Conservation (phyloP, 208 protist species). For the Trypanosoma scelopori region DNA sequence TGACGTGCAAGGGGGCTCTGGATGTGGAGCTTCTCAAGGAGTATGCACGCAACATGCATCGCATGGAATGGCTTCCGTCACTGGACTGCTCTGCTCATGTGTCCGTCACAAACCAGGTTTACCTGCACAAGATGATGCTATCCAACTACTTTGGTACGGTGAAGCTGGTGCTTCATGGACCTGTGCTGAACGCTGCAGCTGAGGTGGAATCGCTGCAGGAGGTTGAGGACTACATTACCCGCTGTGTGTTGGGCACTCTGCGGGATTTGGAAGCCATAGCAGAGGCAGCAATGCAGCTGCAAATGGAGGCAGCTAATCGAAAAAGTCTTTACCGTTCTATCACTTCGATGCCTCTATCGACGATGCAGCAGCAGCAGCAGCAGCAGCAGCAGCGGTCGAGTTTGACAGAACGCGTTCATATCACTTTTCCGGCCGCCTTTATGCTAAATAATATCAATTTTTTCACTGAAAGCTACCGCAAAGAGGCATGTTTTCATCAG, state of each 20-base stretch:
- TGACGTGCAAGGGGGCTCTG: constrained; percentile 54
- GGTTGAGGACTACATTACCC: constrained; percentile 63
- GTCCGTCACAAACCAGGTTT: constrained; percentile 71
- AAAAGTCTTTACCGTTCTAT: constrained; percentile 24
- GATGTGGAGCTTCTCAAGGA: constrained; percentile 45
- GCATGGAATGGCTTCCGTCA: constrained; percentile 75
- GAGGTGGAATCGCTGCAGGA: constrained; percentile 54
- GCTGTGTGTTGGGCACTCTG: constrained; percentile 58
- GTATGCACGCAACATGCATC: constrained; percentile 34
- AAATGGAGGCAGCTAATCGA: constrained; percentile 27
- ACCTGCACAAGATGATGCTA: constrained; percentile 80
- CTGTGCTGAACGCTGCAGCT: constrained; percentile 36
- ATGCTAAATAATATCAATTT: constrained; percentile 82
- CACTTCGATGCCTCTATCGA: constrained; percentile 7
- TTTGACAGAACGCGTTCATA: constrained; percentile 5
- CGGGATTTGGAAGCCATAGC: constrained; percentile 68
- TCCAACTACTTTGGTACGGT: constrained; percentile 73
- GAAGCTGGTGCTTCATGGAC: constrained; percentile 69
- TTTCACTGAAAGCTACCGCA: constrained; percentile 65
- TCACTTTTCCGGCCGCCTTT: constrained; percentile 58
- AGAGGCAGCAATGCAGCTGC: constrained; percentile 51
- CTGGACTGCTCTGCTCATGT: constrained; percentile 80
- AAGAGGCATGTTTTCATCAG: constrained; percentile 64
- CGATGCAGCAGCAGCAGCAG: neutral
- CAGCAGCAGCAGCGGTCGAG: neutral